A percentile compares a stretch with the other conserved stretches of the same genome.
phyloP scores from a whole-genome alignment of 2,329 filamentous ascomycete genomes.

The Xylaria digitata region DNA sequence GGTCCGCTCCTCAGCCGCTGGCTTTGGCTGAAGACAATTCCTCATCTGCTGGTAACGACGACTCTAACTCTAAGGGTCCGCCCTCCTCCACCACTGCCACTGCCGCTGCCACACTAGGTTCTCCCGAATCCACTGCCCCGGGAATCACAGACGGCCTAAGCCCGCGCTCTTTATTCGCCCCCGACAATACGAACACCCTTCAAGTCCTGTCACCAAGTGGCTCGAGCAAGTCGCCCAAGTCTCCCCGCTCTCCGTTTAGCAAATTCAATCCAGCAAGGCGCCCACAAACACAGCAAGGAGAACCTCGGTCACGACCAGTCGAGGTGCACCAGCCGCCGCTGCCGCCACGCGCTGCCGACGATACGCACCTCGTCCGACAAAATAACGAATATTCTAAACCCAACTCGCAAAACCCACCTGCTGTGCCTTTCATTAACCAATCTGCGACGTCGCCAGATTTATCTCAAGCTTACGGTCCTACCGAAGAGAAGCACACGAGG shows the following conservation, averaged over 20 bases:
- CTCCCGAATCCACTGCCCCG: conserved; percentile 41
- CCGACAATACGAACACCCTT: conserved; percentile 42
- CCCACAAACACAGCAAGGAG: conserved; percentile 40
- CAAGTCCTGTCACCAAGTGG: conserved; percentile 46
- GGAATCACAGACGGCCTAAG: conserved; percentile 43
- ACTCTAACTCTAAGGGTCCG: conserved; percentile 47
- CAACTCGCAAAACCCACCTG: conserved; percentile 38
- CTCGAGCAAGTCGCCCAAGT: conserved; percentile 48
- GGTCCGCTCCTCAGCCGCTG: conserved; percentile 68
- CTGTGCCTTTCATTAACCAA: conserved; percentile 39
- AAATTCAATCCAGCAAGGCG: conserved; percentile 47
- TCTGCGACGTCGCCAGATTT: conserved; percentile 40
- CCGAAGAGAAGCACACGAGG: conserved; percentile 49
- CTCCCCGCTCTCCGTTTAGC: conserved; percentile 50
- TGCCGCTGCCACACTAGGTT: conserved; percentile 39
- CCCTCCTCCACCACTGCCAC: conserved; percentile 40
- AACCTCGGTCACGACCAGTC: conserved; percentile 32
- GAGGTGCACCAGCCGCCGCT: conserved; percentile 29
- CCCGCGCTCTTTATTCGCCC: conserved; percentile 41
- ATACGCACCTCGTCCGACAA: conserved; percentile 43
- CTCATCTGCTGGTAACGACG: conserved; percentile 48
- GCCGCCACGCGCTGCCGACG: conserved; percentile 44
- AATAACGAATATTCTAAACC: conserved; percentile 38
- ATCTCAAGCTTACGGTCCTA: conserved; percentile 29
- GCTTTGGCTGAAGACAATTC: conserved; percentile 60